Percentiles rank a stretch among this genome's conserved stretches.
Conservation (phyloP, 148 eudicot species). For the Rhododendron simsii region DNA sequence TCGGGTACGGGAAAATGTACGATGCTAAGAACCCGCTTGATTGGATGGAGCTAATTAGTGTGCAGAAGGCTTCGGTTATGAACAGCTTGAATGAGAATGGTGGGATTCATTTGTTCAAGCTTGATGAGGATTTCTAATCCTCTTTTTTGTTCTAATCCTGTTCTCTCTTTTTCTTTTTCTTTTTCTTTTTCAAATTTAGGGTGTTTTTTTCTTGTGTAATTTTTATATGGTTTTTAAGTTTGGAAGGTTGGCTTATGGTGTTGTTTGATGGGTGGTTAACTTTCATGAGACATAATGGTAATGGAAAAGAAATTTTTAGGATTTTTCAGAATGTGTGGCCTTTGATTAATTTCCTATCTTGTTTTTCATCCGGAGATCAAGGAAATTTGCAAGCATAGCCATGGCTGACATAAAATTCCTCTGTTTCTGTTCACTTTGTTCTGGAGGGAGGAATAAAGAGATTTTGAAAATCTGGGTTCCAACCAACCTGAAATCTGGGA, state of each 20-base stretch:
- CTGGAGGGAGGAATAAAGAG: too few species aligned
- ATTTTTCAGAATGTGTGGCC: neutral
- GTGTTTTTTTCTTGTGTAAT: neutral
- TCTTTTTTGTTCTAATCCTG: neutral
- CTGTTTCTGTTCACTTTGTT: too few species aligned
- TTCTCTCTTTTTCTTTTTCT: neutral
- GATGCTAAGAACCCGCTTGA: constrained; percentile 15
- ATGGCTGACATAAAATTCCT: too few species aligned
- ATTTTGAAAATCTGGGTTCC: too few species aligned
- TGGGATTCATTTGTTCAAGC: constrained; percentile 12
- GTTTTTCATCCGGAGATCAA: neutral
- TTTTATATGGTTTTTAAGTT: too few species aligned
- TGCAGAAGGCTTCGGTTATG: constrained; percentile 31
- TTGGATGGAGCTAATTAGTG: constrained; percentile 20
- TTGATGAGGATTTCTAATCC: constrained; percentile 20
- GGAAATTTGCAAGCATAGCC: too few species aligned
- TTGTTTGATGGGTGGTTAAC: neutral
- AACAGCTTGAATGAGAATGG: constrained; percentile 13
- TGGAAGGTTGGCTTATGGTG: too few species aligned
- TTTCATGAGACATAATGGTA: neutral
- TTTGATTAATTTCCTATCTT: too few species aligned
- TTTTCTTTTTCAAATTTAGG: neutral
- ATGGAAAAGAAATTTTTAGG: neutral
- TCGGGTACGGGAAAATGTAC: constrained; percentile 10
- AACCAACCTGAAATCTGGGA: too few species aligned